Evolutionary conservation across 495 filamentous ascomycete species (phyloP).

Genomic region (Trichoderma parareesei): DNA sequence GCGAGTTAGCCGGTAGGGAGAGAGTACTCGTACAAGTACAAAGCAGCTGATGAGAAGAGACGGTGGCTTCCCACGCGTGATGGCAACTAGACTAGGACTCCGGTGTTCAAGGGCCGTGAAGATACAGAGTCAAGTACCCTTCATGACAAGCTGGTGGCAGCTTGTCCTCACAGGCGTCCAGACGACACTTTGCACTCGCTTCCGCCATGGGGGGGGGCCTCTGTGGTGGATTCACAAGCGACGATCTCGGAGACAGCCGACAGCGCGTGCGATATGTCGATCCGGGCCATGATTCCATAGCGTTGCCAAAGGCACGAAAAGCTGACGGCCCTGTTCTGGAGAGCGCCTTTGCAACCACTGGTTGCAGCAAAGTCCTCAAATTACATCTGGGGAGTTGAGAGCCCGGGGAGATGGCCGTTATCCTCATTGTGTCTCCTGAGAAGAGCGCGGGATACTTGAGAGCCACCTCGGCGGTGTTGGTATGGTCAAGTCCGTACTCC

Average conservation of each 20-base stretch:
- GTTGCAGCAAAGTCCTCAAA: background rate
- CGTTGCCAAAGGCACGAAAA: background rate
- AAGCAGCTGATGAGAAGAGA: background rate
- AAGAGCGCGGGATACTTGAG: too few relatives aligned
- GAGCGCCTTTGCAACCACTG: background rate
- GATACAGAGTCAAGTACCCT: too few relatives aligned
- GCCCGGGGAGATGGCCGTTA: background rate
- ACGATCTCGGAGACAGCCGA: slow-evolving; percentile 3
- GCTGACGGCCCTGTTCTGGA: background rate
- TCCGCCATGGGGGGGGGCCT: background rate
- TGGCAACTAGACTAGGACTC: too few relatives aligned
- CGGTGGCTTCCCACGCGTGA: too few relatives aligned
- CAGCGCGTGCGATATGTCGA: background rate
- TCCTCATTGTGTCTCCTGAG: too few relatives aligned
- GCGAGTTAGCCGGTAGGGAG: background rate
- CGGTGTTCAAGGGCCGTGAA: too few relatives aligned
- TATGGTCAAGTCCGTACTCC: too few relatives aligned
- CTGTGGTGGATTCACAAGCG: background rate
- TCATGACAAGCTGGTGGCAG: too few relatives aligned
- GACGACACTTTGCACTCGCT: background rate
- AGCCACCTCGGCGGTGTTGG: too few relatives aligned
- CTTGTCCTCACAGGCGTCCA: background rate
- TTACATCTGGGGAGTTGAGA: background rate
- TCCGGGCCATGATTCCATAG: background rate
- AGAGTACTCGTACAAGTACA: background rate